Percentiles rank a stretch among this genome's conserved stretches.
Conservation (phyloP, 2,329 filamentous ascomycete species). For the Phialophora verrucosa region DNA sequence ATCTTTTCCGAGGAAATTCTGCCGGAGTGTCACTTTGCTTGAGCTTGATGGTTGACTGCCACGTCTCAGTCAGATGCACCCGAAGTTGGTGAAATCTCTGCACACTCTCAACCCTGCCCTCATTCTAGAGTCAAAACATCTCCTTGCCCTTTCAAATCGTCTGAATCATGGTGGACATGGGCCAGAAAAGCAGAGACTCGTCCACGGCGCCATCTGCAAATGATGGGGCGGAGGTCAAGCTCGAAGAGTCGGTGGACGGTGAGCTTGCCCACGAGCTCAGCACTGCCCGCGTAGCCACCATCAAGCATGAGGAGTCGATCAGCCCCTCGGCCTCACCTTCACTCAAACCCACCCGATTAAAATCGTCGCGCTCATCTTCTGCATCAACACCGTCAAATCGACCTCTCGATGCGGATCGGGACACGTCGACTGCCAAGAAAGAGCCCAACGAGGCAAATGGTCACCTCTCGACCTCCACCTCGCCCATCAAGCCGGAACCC, state of each 20-base stretch:
- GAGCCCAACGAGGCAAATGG: conserved; percentile 61
- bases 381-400: conserved; percentile 31
- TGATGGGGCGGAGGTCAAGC: conserved; percentile 37
- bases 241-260: conserved; percentile 30
- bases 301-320: conserved; percentile 34
- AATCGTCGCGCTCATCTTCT: conserved; percentile 37
- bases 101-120: conserved; percentile 25
- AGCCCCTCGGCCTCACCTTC: conserved; percentile 35
- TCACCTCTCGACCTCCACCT: conserved; percentile 62
- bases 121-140: conserved; percentile 20
- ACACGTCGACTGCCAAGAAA: conserved; percentile 41
- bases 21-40: background rate
- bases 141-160: conserved; percentile 9
- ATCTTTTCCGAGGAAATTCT: background rate
- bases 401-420: conserved; percentile 21
- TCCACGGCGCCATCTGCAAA: conserved; percentile 26
- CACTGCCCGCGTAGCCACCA: conserved; percentile 28
- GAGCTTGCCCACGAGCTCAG: conserved; percentile 32
- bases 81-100: conserved; percentile 30
- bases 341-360: conserved; percentile 27
- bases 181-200: conserved; percentile 22
- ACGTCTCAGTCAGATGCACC: conserved; percentile 22
- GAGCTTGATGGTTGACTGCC: conserved; percentile 22
- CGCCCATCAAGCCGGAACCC: conserved; percentile 61
- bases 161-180: conserved; percentile 28